Percentiles rank a stretch among this genome's conserved stretches.
phyloP scores from a whole-genome alignment of 768 basidiomycete genomes.

The Calocybe gangraenosa region DNA sequence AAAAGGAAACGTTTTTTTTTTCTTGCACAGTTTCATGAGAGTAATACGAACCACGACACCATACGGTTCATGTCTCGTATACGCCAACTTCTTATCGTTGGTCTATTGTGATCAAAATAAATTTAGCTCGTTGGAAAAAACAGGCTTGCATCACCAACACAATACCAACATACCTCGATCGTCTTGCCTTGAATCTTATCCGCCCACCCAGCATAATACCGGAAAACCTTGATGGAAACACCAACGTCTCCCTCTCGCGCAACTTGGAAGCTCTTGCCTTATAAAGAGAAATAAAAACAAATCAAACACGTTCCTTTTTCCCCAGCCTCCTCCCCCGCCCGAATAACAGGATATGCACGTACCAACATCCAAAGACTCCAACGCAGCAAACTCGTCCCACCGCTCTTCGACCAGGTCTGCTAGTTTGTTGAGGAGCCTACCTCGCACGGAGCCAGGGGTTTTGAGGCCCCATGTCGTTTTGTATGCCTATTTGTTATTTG shows the following conservation, averaged over 20 bases:
- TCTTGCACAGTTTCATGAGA: no score
- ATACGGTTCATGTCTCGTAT: no score
- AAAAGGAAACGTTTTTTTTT: no score
- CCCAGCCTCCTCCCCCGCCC: no score
- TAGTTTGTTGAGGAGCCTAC: slow-evolving; percentile 24
- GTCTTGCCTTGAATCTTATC: slow-evolving; percentile 66
- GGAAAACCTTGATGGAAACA: slow-evolving; percentile 38
- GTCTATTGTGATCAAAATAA: slow-evolving; percentile 14
- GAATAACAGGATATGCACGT: no score
- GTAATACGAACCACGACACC: no score
- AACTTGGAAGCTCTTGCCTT: no score
- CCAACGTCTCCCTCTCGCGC: slow-evolving; percentile 30
- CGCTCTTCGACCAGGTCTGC: slow-evolving; percentile 24
- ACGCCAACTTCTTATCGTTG: slow-evolving; percentile 17
- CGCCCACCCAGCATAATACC: slow-evolving; percentile 78
- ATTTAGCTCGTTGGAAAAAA: not conserved
- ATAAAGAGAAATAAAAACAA: no score
- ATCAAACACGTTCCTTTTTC: no score
- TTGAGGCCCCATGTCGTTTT: slow-evolving; percentile 65
- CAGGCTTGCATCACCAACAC: no score
- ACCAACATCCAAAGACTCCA: slow-evolving; percentile 22
- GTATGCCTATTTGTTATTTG: no score
- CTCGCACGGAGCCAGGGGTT: slow-evolving; percentile 32
- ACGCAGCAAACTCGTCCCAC: slow-evolving; percentile 22
- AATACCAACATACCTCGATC: slow-evolving; percentile 35